Percentiles rank a stretch among this genome's conserved stretches.
phyloP scores from a whole-genome alignment of 2,329 filamentous ascomycete genomes.

The Apiospora malaysiana region DNA sequence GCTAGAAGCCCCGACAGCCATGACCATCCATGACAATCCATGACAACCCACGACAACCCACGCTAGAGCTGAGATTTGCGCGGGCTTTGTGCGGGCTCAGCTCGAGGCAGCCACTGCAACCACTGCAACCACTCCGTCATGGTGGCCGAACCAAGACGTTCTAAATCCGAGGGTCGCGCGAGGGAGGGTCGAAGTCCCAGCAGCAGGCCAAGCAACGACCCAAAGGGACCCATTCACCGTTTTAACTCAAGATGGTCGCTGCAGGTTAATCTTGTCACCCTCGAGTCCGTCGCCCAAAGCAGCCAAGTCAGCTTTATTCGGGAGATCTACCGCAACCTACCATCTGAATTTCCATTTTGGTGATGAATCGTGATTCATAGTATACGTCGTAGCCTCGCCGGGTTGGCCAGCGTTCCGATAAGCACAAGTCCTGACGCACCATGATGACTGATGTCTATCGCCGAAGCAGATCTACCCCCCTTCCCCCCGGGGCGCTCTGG shows the following conservation, averaged over 20 bases:
- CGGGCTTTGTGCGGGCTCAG: not conserved
- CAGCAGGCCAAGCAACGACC: no score
- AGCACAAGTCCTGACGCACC: not conserved
- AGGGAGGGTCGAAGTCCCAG: not conserved
- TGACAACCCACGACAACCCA: not conserved
- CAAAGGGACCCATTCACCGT: not conserved
- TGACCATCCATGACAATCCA: not conserved
- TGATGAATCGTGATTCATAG: constrained; percentile 8
- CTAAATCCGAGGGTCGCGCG: not conserved
- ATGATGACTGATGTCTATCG: constrained; percentile 5
- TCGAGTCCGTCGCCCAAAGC: not conserved
- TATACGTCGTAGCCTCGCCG: constrained; percentile 7
- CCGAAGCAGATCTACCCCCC: not conserved
- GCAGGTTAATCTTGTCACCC: not conserved
- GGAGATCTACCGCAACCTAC: not conserved
- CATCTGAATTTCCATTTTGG: not conserved
- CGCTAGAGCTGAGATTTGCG: constrained; percentile 11
- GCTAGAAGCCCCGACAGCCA: not conserved
- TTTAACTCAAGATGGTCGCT: not conserved
- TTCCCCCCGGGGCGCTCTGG: not conserved
- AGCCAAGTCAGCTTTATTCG: not conserved
- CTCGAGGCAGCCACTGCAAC: no score
- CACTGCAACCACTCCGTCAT: not conserved
- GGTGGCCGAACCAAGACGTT: not conserved
- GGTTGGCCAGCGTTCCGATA: not conserved